Evolutionary conservation across 495 filamentous ascomycete species (phyloP).

Genomic region (Oleoguttula mirabilis): DNA sequence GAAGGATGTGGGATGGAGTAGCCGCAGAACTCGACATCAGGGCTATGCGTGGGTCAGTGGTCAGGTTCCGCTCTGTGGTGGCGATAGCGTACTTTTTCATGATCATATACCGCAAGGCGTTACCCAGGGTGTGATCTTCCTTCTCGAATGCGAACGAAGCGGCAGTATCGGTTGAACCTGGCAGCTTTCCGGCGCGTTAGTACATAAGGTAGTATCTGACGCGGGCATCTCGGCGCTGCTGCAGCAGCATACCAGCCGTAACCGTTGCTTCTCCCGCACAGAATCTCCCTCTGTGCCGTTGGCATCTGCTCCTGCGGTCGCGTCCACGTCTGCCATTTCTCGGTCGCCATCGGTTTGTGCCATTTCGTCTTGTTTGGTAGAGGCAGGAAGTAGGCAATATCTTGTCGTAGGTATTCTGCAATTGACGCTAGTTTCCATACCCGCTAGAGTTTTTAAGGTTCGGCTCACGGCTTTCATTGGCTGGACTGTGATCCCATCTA

Average conservation of each 20-base stretch:
- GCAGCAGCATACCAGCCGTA: slow-evolving; percentile 14
- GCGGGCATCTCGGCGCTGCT: neutral
- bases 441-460: no score
- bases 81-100: slow-evolving; percentile 77
- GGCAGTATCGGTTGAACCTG: slow-evolving; percentile 33
- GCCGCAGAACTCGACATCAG: slow-evolving; percentile 91
- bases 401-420: no score
- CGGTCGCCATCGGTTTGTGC: slow-evolving; percentile 9
- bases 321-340: slow-evolving; percentile 12
- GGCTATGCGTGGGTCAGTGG: slow-evolving; percentile 39
- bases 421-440: no score
- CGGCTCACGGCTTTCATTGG: no score
- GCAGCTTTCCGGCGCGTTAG: no score
- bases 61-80: neutral
- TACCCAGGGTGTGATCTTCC: slow-evolving; percentile 92
- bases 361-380: slow-evolving; percentile 4
- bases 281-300: slow-evolving; percentile 8
- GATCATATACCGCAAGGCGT: slow-evolving; percentile 84
- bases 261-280: slow-evolving; percentile 16
- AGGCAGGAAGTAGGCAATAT: no score
- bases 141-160: slow-evolving; percentile 79
- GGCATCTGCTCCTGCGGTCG: slow-evolving; percentile 11
- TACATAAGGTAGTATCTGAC: neutral
- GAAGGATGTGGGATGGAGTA: slow-evolving; percentile 97
- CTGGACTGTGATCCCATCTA: no score